Evolutionary conservation across 495 filamentous ascomycete genomes (phyloP).

Genomic region (Amniculicola lignicola): DNA sequence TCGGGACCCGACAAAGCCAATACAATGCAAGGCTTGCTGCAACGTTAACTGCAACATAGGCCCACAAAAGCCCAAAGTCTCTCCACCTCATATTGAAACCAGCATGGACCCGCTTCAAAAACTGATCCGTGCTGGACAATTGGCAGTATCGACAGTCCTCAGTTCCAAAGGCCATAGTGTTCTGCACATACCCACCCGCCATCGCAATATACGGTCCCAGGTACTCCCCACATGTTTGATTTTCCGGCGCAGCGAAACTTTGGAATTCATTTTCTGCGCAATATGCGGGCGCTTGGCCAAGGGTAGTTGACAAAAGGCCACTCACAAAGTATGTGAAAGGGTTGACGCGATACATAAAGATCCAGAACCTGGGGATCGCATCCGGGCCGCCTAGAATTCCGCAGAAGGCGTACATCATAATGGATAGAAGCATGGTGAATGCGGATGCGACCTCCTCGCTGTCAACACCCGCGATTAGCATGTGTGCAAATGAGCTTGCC

Average conservation of each 20-base stretch:
- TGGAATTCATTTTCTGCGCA: conserved; percentile 63
- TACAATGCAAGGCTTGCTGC: not conserved
- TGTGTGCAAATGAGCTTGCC: conserved; percentile 54
- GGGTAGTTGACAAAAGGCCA: conserved; percentile 58
- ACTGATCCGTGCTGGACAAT: conserved; percentile 58
- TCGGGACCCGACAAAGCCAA: conserved; percentile 4
- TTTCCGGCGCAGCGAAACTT: conserved; percentile 53
- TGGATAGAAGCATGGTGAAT: conserved; percentile 65
- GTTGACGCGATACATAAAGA: conserved; percentile 79
- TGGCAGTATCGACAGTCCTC: conserved; percentile 61
- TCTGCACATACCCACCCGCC: conserved; percentile 45
- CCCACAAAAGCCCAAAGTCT: conserved; percentile 15
- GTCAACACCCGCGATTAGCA: conserved; percentile 68
- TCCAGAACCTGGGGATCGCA: conserved; percentile 65
- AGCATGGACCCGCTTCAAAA: conserved; percentile 51
- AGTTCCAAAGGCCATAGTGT: conserved; percentile 51
- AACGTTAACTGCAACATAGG: conserved; percentile 11
- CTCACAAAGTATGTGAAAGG: conserved; percentile 72
- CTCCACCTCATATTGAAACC: conserved; percentile 61
- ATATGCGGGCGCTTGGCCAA: conserved; percentile 55
- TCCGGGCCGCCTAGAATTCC: conserved; percentile 11
- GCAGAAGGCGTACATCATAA: conserved; percentile 58
- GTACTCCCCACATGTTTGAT: conserved; percentile 58
- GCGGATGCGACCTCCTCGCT: conserved; percentile 65
- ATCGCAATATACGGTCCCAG: conserved; percentile 50